Base-by-base conservation (phyloP, 352 stramenopile species). In the Phytophthora pisi region DNA sequence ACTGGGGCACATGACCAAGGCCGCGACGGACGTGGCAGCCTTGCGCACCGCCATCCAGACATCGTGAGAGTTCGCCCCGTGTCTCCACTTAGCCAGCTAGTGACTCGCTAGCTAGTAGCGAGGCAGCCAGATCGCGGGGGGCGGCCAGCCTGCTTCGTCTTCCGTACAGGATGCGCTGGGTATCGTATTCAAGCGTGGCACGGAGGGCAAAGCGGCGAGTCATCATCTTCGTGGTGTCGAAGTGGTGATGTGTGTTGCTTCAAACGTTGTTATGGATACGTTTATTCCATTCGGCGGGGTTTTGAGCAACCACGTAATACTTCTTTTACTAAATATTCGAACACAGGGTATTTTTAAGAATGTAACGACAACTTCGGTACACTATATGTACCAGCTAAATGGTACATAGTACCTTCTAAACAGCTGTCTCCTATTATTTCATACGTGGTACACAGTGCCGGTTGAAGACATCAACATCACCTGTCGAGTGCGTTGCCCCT, bases 1-100 rank as follows among this genome's bases (percentile, higher is more conserved):
- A 31, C 61, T 66, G 50, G 66, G 34, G 43, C 60, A 70, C 61
- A 74, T 62, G 34, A 36, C 38, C 61, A 66, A 70, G 34, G 60
- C 61, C 16, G 66, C 53, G 30, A 70, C 58, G 31, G 58, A 72
- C 46, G 65, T 72, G 30, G 54, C 46, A 52, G 45, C 58, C 58
- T 68, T 68, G 52, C 68, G 65, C 34, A 68, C 28, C 28, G 68
- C 38, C 51, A 68, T 52, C 57, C 63, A 56, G 18, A 55, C 51
- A 66, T 66, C 26, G 36, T 18, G 11, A 13, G 26, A 30, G 26
- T 30, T 30, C 26, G 6, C 26, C 26, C 26, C 20, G 26, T 4
- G 43, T 15, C n/a, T 28, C 11, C 43, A 7, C 43, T 50, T 30
- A 30, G 26, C 4, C 26, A 30, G 26, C 26, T 30, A 4, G 6